phyloP scores from a whole-genome alignment of 768 basidiomycete species.

The Mycena filopes region DNA sequence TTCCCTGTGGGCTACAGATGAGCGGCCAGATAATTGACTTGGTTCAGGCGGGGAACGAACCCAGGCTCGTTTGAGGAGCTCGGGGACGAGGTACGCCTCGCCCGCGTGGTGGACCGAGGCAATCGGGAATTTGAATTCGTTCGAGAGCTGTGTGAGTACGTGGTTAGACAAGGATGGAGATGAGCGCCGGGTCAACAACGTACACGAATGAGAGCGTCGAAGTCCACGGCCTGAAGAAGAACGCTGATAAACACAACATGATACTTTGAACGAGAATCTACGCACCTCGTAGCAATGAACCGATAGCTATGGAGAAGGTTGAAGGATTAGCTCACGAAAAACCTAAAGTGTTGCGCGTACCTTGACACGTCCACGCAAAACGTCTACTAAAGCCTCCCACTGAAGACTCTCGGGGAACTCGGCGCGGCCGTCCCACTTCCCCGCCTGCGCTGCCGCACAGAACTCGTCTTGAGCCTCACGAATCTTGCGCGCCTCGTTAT shows the following conservation, averaged over 20 bases:
- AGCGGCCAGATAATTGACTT: neutral
- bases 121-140: slow-evolving; percentile 84
- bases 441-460: slow-evolving; percentile 60
- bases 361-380: slow-evolving; percentile 80
- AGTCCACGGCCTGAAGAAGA: slow-evolving; percentile 67
- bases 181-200: slow-evolving; percentile 32
- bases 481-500: slow-evolving; percentile 72
- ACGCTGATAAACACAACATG: neutral
- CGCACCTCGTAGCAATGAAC: slow-evolving; percentile 57
- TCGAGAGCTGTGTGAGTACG: slow-evolving; percentile 60
- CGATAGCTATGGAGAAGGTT: slow-evolving; percentile 41
- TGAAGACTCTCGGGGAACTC: slow-evolving; percentile 75
- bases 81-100: slow-evolving; percentile 85
- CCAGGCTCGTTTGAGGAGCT: slow-evolving; percentile 76
- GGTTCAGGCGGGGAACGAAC: slow-evolving; percentile 42
- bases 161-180: neutral
- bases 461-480: slow-evolving; percentile 74
- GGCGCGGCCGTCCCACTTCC: slow-evolving; percentile 52
- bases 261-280: neutral
- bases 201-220: slow-evolving; percentile 75
- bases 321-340: neutral
- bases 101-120: slow-evolving; percentile 84
- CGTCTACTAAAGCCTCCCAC: slow-evolving; percentile 78
- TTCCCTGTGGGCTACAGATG: slow-evolving; percentile 43
- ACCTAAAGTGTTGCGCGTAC: slow-evolving; percentile 47